phyloP scores from a whole-genome alignment of 2,329 filamentous ascomycete species.

The Cordyceps javanica region DNA sequence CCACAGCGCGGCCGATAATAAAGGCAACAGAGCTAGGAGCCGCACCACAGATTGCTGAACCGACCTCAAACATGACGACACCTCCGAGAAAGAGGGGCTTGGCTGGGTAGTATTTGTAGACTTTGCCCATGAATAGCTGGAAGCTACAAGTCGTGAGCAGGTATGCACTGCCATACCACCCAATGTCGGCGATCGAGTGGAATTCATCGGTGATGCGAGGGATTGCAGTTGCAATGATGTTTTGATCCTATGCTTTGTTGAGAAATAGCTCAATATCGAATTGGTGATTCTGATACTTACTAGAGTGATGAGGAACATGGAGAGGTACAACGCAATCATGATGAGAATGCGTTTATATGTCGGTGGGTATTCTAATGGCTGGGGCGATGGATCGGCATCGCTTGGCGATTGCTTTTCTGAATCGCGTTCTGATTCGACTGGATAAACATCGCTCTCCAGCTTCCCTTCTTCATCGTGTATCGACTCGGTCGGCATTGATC shows the following conservation, averaged over 20 bases:
- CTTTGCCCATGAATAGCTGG: constrained; percentile 42
- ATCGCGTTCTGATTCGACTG: neutral
- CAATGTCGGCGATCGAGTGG: constrained; percentile 35
- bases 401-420: neutral
- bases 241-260: constrained; percentile 23
- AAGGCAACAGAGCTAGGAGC: constrained; percentile 15
- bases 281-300: neutral
- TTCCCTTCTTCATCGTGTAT: neutral
- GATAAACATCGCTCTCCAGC: neutral
- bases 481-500: neutral
- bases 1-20: constrained; percentile 16
- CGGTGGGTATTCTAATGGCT: neutral
- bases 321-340: neutral
- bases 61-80: constrained; percentile 31
- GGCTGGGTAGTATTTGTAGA: constrained; percentile 45
- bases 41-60: constrained; percentile 26
- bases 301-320: constrained; percentile 44
- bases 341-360: neutral
- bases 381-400: neutral
- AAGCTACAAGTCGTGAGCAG: constrained; percentile 44
- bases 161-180: constrained; percentile 39
- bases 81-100: constrained; percentile 29
- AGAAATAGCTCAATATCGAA: neutral
- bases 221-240: constrained; percentile 33
- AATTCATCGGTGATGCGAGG: constrained; percentile 30